A percentile compares a stretch with the other conserved stretches of the same genome.
Conservation (phyloP, 345 rosid species). For the Populus pruinosa region DNA sequence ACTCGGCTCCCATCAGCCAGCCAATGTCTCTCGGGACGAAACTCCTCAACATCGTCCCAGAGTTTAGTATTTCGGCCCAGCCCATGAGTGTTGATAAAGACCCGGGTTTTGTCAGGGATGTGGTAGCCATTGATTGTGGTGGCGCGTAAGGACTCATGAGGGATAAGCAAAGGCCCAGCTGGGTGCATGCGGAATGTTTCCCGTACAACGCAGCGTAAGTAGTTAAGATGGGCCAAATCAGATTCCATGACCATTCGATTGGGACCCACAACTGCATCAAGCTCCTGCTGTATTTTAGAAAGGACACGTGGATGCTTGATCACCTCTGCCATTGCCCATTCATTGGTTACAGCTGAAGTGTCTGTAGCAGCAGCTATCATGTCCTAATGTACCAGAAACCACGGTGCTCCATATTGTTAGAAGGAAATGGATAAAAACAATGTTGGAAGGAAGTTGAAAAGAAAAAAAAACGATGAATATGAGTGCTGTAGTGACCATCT, state of each 20-base stretch:
- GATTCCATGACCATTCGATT: constrained; percentile 67
- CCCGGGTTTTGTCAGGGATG: constrained; percentile 80
- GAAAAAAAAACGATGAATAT: too few relatives aligned
- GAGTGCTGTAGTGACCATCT: not conserved
- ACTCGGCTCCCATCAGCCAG: constrained; percentile 54
- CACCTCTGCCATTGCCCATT: constrained; percentile 97
- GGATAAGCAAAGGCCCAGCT: constrained; percentile 88
- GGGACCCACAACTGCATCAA: constrained; percentile 59
- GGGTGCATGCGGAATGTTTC: constrained; percentile 96
- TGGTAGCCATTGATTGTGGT: constrained; percentile 68
- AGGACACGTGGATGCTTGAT: constrained; percentile 76
- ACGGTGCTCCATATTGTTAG: not conserved
- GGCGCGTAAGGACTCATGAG: constrained; percentile 68
- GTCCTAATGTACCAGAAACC: constrained; percentile 38
- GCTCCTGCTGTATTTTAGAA: constrained; percentile 64
- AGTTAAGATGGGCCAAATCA: constrained; percentile 62
- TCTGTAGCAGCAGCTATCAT: constrained; percentile 98
- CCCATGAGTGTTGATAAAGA: constrained; percentile 90
- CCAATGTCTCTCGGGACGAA: constrained; percentile 82
- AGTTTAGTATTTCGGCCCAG: constrained; percentile 68
- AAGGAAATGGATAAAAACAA: too few relatives aligned
- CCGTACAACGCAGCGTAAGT: constrained; percentile 85
- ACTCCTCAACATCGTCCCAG: constrained; percentile 69
- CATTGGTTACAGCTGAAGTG: constrained; percentile 90
- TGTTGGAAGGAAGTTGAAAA: not conserved